These are phyloP conservation scores for Solanum paucissectum DNA, from an alignment of 257 asterid species.

Conservation along the genomic window DNA sequence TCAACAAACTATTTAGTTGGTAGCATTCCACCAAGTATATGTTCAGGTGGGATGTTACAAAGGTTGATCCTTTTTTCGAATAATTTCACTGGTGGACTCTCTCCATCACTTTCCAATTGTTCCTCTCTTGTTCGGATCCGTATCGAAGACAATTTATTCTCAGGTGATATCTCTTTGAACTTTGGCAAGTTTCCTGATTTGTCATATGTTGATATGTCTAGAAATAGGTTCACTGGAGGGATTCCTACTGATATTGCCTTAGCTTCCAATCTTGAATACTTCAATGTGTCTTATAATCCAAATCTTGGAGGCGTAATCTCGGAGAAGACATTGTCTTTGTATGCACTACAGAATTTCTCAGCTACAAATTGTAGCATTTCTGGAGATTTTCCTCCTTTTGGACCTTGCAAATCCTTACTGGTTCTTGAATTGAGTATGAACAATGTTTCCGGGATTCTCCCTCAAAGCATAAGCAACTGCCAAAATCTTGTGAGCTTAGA, in stretches of 20 bases:
- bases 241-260: conserved; percentile 37
- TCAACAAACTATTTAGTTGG: conserved; percentile 76
- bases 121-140: conserved; percentile 84
- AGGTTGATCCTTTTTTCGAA: conserved; percentile 75
- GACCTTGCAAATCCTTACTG: conserved; percentile 38
- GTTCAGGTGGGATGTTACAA: conserved; percentile 48
- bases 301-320: conserved; percentile 63
- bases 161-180: conserved; percentile 63
- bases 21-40: conserved; percentile 50
- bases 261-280: conserved; percentile 48
- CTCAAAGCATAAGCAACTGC: conserved; percentile 55
- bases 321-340: conserved; percentile 42
- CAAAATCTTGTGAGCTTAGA: conserved; percentile 47
- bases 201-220: conserved; percentile 75
- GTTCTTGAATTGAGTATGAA: conserved; percentile 68
- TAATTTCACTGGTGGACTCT: conserved; percentile 60
- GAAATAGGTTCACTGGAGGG: conserved; percentile 64
- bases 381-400: conserved; percentile 65
- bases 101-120: conserved; percentile 75
- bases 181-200: conserved; percentile 36
- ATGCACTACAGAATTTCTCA: conserved; percentile 64
- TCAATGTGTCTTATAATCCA: conserved; percentile 75
- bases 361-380: conserved; percentile 59
- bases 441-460: conserved; percentile 54
- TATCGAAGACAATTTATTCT: conserved; percentile 62